phyloP scores from a whole-genome alignment of 2,329 filamentous ascomycete genomes.

The Trichophyton rubrum region DNA sequence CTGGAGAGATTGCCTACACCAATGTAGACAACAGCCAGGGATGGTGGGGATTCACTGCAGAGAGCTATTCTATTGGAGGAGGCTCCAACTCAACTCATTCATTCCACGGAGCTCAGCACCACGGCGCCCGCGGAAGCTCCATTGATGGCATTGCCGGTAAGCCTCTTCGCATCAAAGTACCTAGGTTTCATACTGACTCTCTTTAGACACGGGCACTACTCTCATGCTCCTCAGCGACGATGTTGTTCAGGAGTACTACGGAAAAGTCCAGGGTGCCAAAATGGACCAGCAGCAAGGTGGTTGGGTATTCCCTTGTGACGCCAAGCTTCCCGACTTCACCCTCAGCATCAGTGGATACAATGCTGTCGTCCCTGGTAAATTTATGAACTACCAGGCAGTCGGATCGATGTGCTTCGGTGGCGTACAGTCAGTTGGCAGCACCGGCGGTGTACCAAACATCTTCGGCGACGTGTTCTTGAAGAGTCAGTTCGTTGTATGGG shows the following conservation, averaged over 20 bases:
- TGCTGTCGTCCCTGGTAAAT: slow-evolving; percentile 42
- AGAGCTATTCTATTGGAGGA: slow-evolving; percentile 48
- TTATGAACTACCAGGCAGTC: slow-evolving; percentile 42
- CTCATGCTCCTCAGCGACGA: slow-evolving; percentile 48
- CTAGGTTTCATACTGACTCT: background rate
- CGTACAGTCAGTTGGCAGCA: slow-evolving; percentile 41
- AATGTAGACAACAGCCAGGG: slow-evolving; percentile 50
- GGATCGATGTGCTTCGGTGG: slow-evolving; percentile 45
- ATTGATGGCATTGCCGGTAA: background rate
- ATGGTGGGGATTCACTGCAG: slow-evolving; percentile 55
- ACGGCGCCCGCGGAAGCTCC: background rate
- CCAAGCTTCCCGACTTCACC: slow-evolving; percentile 41
- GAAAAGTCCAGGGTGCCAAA: slow-evolving; percentile 39
- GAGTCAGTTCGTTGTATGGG: slow-evolving; percentile 49
- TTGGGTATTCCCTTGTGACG: slow-evolving; percentile 47
- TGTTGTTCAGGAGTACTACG: slow-evolving; percentile 49
- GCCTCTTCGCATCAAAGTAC: background rate
- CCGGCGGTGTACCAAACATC: slow-evolving; percentile 42
- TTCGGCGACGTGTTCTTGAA: slow-evolving; percentile 49
- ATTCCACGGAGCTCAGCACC: background rate
- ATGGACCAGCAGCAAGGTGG: slow-evolving; percentile 33
- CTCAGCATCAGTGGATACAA: slow-evolving; percentile 40
- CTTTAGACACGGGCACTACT: slow-evolving; percentile 52
- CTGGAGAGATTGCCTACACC: slow-evolving; percentile 49
- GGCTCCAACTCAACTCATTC: slow-evolving; percentile 10